Evolutionary conservation across 192 early-diverging fungal genomes (phyloP), one percentile per base, ranked within the genome.

Genomic region (Martensiomyces pterosporus): DNA sequence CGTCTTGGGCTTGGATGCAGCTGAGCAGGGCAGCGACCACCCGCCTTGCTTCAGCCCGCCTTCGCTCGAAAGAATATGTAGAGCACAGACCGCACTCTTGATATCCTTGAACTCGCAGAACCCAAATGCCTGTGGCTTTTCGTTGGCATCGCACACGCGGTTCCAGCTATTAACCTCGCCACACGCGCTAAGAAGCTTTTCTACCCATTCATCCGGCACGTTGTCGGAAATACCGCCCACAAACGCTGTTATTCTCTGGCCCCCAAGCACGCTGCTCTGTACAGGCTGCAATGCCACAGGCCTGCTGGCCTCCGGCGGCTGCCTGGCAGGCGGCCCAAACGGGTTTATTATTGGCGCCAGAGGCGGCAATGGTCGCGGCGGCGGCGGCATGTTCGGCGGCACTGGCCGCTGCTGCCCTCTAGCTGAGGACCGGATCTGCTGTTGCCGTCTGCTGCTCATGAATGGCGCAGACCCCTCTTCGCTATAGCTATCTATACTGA

Each of bases 91-190:
- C 1, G 57, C 68, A 16, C 41, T 43, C 3, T 53, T 25, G 16
- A 43, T 24, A 17, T 26, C 39, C n/a, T 44, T 24, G 33, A 64
- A 72, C 25, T 64, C 68, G 54, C 68, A 72, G 43, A 72, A 72
- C 4, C 68, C 68, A 55, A 72, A 72, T n/a, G 47, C 33, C 29
- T 60, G 52, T 17, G 61, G 68, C 22, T 43, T 46, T 3, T 50
- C 68, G 10, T 64, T 46, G 1, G 61, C 47, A 24, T 47, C 47
- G 19, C 34, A 36, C 4, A 55, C 61, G 6, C 68, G 56, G 13
- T 27, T 40, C 61, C 68, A 72, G 47, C 35, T 60, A 14, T 12
- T 42, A 27, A 72, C 41, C 13, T 58, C 25, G 14, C 68, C 61
- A 10, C 61, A 72, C 8, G 49, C 52, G 16, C 24, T 22, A 36